Percentiles rank a stretch among this genome's conserved stretches.
phyloP scores from a whole-genome alignment of 2,329 filamentous ascomycete genomes.

The Fusarium metavorans region DNA sequence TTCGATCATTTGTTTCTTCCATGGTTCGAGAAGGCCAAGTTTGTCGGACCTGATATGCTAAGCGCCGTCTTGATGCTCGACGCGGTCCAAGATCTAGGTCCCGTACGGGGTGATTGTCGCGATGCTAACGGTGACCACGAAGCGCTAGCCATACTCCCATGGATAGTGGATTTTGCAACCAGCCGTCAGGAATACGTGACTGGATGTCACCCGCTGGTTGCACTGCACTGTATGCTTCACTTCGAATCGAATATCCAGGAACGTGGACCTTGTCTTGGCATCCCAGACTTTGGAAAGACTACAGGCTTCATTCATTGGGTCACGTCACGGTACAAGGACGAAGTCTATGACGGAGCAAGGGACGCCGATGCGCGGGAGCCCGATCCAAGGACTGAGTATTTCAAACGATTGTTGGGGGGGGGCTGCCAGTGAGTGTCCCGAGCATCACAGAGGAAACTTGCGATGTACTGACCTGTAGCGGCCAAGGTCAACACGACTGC shows the following conservation, averaged over 20 bases:
- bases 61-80: background rate
- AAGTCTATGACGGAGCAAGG: background rate
- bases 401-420: background rate
- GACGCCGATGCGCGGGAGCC: too few relatives aligned
- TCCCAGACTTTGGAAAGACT: background rate
- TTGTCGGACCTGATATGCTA: background rate
- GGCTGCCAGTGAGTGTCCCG: background rate
- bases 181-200: background rate
- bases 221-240: background rate
- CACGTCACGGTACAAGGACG: background rate
- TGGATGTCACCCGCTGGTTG: constrained; percentile 6
- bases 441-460: too few relatives aligned
- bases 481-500: background rate
- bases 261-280: background rate
- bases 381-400: background rate
- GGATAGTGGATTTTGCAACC: background rate
- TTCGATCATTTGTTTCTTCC: background rate
- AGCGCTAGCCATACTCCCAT: background rate
- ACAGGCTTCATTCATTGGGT: background rate
- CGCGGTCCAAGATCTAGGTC: background rate
- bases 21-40: background rate
- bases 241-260: background rate
- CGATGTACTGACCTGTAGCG: background rate
- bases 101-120: background rate
- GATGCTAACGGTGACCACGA: background rate